A percentile compares a stretch with the other conserved stretches of the same genome.
phyloP scores from a whole-genome alignment of 2,329 filamentous ascomycete genomes.

The Alternaria ethzedia region DNA sequence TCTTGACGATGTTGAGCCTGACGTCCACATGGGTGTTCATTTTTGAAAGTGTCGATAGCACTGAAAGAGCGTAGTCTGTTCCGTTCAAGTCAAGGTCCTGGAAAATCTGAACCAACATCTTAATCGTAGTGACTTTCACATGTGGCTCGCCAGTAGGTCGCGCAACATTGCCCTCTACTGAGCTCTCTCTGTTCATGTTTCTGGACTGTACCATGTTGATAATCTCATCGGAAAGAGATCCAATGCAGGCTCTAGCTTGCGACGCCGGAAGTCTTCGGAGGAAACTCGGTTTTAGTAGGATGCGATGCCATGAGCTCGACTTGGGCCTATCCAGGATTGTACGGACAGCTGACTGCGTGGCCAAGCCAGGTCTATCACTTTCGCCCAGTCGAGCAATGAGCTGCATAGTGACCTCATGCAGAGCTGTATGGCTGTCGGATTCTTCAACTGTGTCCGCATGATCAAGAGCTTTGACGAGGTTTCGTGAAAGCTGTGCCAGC shows the following conservation, averaged over 20 bases:
- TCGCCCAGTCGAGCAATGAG: constrained; percentile 31
- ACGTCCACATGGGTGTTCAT: constrained; percentile 49
- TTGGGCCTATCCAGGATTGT: constrained; percentile 42
- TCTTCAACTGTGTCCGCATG: not conserved
- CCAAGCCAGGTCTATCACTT: constrained; percentile 42
- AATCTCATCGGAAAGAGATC: constrained; percentile 38
- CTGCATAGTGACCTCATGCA: constrained; percentile 32
- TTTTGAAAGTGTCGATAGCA: constrained; percentile 40
- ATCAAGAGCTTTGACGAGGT: constrained; percentile 16
- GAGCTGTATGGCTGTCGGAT: constrained; percentile 8
- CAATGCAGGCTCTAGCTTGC: constrained; percentile 37
- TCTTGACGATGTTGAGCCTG: constrained; percentile 40
- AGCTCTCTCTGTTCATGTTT: not conserved
- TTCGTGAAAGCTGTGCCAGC: constrained; percentile 20
- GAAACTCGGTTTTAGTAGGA: constrained; percentile 40
- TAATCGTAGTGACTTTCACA: constrained; percentile 53
- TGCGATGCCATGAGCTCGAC: constrained; percentile 53
- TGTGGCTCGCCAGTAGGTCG: constrained; percentile 4
- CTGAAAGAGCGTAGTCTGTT: constrained; percentile 32
- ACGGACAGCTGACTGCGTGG: constrained; percentile 33
- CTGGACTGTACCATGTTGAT: constrained; percentile 32
- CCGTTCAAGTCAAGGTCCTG: constrained; percentile 42
- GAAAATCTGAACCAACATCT: constrained; percentile 51
- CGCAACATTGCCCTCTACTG: not conserved
- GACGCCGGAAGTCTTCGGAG: constrained; percentile 41